Percentiles rank a stretch among this genome's conserved stretches.
phyloP scores from a whole-genome alignment of 1,139 yeast species.

The Taphrina confusa region DNA sequence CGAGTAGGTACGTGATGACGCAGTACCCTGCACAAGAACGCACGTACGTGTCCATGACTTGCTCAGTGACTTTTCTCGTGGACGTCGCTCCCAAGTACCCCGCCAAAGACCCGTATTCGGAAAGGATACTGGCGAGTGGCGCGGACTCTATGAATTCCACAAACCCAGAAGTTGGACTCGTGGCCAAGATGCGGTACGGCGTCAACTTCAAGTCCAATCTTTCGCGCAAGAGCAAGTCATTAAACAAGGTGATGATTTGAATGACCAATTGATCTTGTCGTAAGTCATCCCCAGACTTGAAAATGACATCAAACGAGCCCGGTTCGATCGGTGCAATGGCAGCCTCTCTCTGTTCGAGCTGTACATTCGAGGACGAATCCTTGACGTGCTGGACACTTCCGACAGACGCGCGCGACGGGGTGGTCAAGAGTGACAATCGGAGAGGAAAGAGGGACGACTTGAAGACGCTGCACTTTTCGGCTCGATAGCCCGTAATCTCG shows the following conservation, averaged over 20 bases:
- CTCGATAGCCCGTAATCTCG: constrained; percentile 53
- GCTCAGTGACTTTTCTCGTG: constrained; percentile 59
- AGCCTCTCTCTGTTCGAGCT: constrained; percentile 60
- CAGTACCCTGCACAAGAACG: constrained; percentile 97
- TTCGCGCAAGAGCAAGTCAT: constrained; percentile 80
- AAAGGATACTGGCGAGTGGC: constrained; percentile 77
- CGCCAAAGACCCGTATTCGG: constrained; percentile 65
- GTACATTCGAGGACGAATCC: neutral
- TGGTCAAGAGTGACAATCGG: constrained; percentile 64
- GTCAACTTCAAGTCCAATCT: constrained; percentile 83
- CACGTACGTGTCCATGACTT: constrained; percentile 89
- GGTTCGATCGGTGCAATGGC: constrained; percentile 75
- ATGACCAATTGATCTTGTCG: constrained; percentile 95
- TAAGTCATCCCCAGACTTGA: constrained; percentile 92
- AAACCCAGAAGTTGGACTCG: constrained; percentile 87
- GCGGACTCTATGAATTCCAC: constrained; percentile 91
- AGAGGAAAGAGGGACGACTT: constrained; percentile 27
- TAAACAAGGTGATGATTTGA: constrained; percentile 90
- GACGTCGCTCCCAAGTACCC: constrained; percentile 53
- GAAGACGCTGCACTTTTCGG: constrained; percentile 42
- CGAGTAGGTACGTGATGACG: constrained; percentile 88
- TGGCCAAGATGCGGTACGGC: constrained; percentile 88
- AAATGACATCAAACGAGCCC: constrained; percentile 73
- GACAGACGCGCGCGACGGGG: constrained; percentile 64
- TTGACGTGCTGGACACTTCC: constrained; percentile 50